Evolutionary conservation across 495 filamentous ascomycete species (phyloP).

Genomic region (Rusavskia elegans): DNA sequence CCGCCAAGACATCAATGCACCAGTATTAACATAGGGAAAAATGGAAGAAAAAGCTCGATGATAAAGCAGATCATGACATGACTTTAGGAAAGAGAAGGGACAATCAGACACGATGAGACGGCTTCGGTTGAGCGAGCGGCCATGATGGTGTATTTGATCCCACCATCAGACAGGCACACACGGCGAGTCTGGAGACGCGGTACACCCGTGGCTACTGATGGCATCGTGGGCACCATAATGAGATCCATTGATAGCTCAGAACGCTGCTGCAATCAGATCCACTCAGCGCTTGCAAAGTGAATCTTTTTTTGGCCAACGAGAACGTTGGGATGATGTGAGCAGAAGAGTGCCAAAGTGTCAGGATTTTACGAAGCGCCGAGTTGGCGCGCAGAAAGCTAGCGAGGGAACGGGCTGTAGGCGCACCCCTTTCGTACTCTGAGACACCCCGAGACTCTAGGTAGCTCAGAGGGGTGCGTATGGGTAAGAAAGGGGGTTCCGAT

Average conservation of each 20-base stretch:
- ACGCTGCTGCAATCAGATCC: not conserved
- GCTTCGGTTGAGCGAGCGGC: constrained; percentile 1
- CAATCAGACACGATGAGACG: constrained; percentile 1
- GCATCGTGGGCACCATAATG: not conserved
- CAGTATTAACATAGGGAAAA: constrained; percentile 3
- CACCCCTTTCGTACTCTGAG: too few species aligned
- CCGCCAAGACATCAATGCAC: constrained; percentile 14
- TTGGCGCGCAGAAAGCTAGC: not conserved
- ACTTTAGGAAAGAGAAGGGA: constrained; percentile 3
- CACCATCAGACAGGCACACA: not conserved
- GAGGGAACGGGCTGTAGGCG: too few species aligned
- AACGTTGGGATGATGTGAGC: not conserved
- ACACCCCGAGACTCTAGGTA: too few species aligned
- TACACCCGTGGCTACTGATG: not conserved
- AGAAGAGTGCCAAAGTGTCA: not conserved
- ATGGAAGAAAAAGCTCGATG: constrained; percentile 5
- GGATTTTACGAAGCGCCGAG: not conserved
- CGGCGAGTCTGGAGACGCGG: not conserved
- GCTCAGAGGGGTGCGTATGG: too few species aligned
- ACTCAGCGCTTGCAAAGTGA: constrained; percentile 1
- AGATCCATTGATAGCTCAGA: constrained; percentile 3
- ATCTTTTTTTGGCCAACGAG: not conserved
- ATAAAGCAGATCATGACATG: not conserved
- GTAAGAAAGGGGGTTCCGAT: too few species aligned
- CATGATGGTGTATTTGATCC: constrained; percentile 1